These are phyloP conservation scores for Mycena metata DNA, from an alignment of 768 basidiomycete species.

Conservation along the genomic window DNA sequence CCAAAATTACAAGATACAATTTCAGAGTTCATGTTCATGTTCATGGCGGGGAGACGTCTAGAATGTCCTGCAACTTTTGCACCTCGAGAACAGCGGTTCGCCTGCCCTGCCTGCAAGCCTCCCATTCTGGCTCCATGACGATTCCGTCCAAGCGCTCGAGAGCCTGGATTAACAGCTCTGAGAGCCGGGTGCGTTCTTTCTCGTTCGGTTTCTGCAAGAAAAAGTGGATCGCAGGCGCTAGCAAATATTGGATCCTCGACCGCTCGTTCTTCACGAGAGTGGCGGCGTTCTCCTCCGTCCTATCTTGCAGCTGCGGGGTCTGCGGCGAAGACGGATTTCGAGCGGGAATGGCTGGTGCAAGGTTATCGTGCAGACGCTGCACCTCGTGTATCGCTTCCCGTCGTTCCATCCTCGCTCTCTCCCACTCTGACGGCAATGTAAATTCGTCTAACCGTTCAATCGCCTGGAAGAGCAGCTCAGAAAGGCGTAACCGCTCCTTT, in stretches of 20 bases:
- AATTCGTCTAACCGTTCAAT: conserved; percentile 22
- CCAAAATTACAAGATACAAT: conserved; percentile 7
- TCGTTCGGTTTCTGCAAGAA: conserved; percentile 15
- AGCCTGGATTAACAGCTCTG: conserved; percentile 21
- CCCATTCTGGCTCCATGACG: conserved; percentile 60
- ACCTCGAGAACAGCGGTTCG: conserved; percentile 19
- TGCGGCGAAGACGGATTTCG: neutral
- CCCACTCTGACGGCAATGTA: conserved; percentile 13
- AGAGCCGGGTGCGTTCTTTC: conserved; percentile 27
- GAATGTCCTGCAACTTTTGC: conserved; percentile 60
- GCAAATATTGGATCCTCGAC: conserved; percentile 8
- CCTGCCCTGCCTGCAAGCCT: conserved; percentile 18
- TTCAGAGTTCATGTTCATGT: neutral
- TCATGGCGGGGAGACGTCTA: conserved; percentile 55
- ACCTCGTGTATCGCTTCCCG: conserved; percentile 17
- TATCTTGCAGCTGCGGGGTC: too few species aligned
- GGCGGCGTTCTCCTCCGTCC: neutral
- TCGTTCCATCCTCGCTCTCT: conserved; percentile 11
- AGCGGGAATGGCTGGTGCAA: neutral
- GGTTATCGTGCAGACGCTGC: conserved; percentile 15
- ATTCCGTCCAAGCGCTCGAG: conserved; percentile 80
- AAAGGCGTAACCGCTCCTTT: conserved; percentile 24
- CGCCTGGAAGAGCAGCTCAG: conserved; percentile 13
- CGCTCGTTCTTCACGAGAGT: conserved; percentile 7
- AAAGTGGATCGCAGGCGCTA: conserved; percentile 8